phyloP scores from a whole-genome alignment of 2,329 filamentous ascomycete genomes.

The Ceratocystis papillata region DNA sequence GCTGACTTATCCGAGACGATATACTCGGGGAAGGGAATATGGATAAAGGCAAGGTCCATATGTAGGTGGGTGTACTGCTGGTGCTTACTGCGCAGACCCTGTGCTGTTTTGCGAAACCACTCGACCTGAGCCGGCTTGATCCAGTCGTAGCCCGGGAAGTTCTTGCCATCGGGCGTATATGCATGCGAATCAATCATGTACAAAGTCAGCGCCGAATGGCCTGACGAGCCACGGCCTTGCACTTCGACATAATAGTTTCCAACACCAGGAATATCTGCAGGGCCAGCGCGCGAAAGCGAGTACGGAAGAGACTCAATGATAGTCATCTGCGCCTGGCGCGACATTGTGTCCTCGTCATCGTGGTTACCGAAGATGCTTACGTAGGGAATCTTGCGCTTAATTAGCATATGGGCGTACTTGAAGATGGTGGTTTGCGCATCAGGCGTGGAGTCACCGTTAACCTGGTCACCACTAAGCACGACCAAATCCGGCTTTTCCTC shows the following conservation, averaged over 20 bases:
- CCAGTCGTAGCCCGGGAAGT: constrained; percentile 94
- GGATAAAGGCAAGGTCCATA: constrained; percentile 93
- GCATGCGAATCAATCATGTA: constrained; percentile 90
- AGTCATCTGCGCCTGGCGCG: constrained; percentile 68
- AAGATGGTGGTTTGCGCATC: constrained; percentile 90
- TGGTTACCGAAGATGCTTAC: constrained; percentile 95
- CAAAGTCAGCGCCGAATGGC: constrained; percentile 85
- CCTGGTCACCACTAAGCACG: constrained; percentile 83
- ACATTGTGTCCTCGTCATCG: constrained; percentile 79
- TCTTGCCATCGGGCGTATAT: constrained; percentile 79
- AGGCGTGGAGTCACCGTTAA: constrained; percentile 85
- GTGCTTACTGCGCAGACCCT: constrained; percentile 64
- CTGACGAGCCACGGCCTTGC: constrained; percentile 63
- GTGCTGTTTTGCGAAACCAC: constrained; percentile 78
- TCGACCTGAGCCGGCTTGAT: constrained; percentile 86
- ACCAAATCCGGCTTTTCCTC: constrained; percentile 91
- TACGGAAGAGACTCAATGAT: constrained; percentile 79
- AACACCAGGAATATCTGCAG: constrained; percentile 73
- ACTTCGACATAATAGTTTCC: constrained; percentile 94
- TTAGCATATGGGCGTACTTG: constrained; percentile 78
- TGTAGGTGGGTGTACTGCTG: constrained; percentile 81
- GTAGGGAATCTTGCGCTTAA: constrained; percentile 81
- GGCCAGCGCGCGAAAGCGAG: constrained; percentile 75
- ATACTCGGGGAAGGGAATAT: constrained; percentile 92
- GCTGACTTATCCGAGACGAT: constrained; percentile 48